Conservation (phyloP, 129 eudicot genomes). For the Tagetes patula region DNA sequence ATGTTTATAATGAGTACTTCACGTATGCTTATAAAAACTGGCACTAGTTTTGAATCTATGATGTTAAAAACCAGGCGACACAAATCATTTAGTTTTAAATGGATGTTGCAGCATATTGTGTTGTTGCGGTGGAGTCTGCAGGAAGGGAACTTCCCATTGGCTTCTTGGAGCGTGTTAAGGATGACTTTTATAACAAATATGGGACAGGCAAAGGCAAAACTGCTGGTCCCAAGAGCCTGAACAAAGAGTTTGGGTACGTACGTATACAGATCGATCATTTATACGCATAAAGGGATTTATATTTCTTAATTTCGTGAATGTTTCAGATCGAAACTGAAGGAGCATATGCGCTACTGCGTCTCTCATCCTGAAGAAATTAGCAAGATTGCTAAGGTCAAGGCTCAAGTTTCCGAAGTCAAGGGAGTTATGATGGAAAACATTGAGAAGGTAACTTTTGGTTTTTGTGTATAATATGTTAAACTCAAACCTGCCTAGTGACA, state of each 20-base stretch:
- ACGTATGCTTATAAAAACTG: too few species aligned
- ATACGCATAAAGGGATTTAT: not conserved
- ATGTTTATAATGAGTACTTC: too few species aligned
- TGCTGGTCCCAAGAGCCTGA: conserved; percentile 59
- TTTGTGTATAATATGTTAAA: not conserved
- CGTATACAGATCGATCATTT: not conserved
- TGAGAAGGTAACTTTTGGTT: conserved; percentile 49
- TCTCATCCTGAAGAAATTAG: conserved; percentile 71
- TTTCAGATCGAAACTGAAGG: conserved; percentile 61
- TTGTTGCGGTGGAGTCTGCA: conserved; percentile 73
- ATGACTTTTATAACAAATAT: conserved; percentile 62
- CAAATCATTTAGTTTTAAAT: not conserved
- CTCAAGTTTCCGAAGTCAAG: conserved; percentile 78
- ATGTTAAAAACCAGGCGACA: too few species aligned
- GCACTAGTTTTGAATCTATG: too few species aligned
- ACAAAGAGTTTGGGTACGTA: conserved; percentile 67
- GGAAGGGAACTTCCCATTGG: conserved; percentile 82
- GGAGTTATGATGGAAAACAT: conserved; percentile 82
- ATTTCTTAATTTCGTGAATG: not conserved
- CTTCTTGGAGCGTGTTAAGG: conserved; percentile 73
- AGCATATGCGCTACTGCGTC: conserved; percentile 66
- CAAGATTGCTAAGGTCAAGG: conserved; percentile 68
- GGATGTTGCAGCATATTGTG: conserved; percentile 59
- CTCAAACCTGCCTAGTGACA: too few species aligned
- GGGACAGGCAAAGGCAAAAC: conserved; percentile 79